A percentile compares a stretch with the other conserved stretches of the same genome.
Conservation (phyloP, 75 land plant genomes). For the Sequoia sempervirens region DNA sequence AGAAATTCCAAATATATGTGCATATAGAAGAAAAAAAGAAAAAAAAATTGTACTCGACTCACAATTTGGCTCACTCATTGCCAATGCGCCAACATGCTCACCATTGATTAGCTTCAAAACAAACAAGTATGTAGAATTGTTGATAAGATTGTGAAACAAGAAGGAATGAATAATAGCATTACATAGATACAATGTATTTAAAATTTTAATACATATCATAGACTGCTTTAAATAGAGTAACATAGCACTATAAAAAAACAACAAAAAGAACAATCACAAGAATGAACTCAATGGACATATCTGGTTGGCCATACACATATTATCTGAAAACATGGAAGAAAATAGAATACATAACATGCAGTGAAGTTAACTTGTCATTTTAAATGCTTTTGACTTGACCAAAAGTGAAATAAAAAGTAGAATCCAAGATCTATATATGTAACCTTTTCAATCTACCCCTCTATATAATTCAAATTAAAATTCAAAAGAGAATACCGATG, state of each 20-base stretch:
- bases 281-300: background rate
- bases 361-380: background rate
- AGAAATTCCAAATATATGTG: background rate
- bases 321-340: background rate
- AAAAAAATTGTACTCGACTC: slow-evolving; percentile 19
- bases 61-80: slow-evolving; percentile 99
- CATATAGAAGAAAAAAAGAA: background rate
- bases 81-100: slow-evolving; percentile 97
- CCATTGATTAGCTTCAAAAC: slow-evolving; percentile 83
- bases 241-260: background rate
- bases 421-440: background rate
- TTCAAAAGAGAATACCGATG: background rate
- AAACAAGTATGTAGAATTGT: background rate
- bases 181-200: background rate
- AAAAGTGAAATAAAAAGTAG: background rate
- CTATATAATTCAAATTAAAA: background rate
- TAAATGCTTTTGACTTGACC: background rate
- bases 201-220: background rate
- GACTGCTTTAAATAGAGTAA: background rate
- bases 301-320: background rate
- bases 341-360: background rate
- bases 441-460: background rate
- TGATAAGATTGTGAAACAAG: background rate
- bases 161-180: background rate
- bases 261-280: background rate